Percentiles rank a stretch among this genome's conserved stretches.
phyloP scores from a whole-genome alignment of 2,329 filamentous ascomycete species.

The Neonectria magnoliae region DNA sequence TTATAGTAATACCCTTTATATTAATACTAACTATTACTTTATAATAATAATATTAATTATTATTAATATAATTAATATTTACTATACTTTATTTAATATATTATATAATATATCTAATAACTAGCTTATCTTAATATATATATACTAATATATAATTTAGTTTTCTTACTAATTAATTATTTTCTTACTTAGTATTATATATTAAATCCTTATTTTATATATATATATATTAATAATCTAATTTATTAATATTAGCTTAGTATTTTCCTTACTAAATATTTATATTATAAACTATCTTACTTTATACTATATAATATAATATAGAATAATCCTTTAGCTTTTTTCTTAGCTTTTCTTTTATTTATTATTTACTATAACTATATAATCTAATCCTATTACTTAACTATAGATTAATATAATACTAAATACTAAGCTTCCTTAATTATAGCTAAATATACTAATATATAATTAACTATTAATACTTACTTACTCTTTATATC shows the following conservation, averaged over 20 bases:
- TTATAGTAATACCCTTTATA: not conserved
- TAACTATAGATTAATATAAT: too few species aligned
- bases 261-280: not conserved
- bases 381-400: too few species aligned
- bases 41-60: not conserved
- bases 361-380: too few species aligned
- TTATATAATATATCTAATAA: slow-evolving; percentile 16
- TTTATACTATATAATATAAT: slow-evolving; percentile 9
- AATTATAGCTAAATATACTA: not conserved
- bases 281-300: slow-evolving; percentile 14
- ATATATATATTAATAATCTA: slow-evolving; percentile 16
- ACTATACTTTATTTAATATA: slow-evolving; percentile 5
- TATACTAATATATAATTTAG: slow-evolving; percentile 1
- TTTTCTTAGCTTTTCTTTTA: not conserved
- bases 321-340: slow-evolving; percentile 13
- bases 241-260: slow-evolving; percentile 11
- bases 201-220: slow-evolving; percentile 9
- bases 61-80: slow-evolving; percentile 8
- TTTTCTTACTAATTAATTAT: slow-evolving; percentile 9
- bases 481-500: not conserved
- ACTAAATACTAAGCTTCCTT: too few species aligned
- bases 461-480: slow-evolving; percentile 3
- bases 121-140: slow-evolving; percentile 2
- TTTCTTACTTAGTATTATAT: slow-evolving; percentile 1
- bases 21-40: not conserved